These are phyloP conservation scores for Teratosphaeria pseudoeucalypti DNA, from an alignment of 2,329 filamentous ascomycete species.

Conservation along the genomic window DNA sequence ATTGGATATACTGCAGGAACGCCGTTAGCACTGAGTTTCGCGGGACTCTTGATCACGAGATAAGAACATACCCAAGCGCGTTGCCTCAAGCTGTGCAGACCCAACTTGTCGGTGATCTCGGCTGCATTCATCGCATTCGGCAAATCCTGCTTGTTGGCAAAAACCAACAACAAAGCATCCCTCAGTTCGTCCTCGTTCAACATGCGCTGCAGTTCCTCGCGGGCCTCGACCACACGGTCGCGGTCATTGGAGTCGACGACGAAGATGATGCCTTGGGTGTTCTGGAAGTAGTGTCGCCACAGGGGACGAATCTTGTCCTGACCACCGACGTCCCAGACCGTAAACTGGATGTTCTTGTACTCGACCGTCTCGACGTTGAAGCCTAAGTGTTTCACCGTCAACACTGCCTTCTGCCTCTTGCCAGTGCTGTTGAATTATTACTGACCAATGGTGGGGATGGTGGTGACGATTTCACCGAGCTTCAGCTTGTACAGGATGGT, in stretches of 20 bases:
- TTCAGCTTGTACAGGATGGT: constrained; percentile 99
- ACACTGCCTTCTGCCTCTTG: neutral
- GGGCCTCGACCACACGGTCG: constrained; percentile 82
- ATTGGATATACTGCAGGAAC: constrained; percentile 80
- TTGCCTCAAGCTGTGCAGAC: constrained; percentile 96
- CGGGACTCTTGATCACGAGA: neutral
- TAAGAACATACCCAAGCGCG: constrained; percentile 82
- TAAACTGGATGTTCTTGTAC: constrained; percentile 99
- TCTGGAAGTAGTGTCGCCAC: constrained; percentile 95
- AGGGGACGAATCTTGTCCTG: constrained; percentile 98
- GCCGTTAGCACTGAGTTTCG: neutral
- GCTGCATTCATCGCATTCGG: constrained; percentile 97
- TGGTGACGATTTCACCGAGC: constrained; percentile 94
- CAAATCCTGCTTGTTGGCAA: constrained; percentile 98
- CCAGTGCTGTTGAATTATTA: constrained; percentile 8
- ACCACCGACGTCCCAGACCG: constrained; percentile 96
- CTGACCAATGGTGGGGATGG: constrained; percentile 82
- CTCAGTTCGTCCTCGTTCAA: constrained; percentile 98
- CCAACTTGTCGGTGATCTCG: constrained; percentile 99
- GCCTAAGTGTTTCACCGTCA: constrained; percentile 30
- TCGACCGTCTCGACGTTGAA: constrained; percentile 99
- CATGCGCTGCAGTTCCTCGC: constrained; percentile 89
- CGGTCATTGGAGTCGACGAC: constrained; percentile 94
- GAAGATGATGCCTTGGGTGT: constrained; percentile 96
- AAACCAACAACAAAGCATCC: constrained; percentile 85